Percentiles rank a stretch among this genome's conserved stretches.
phyloP scores from a whole-genome alignment of 768 basidiomycete genomes.

The Tricholoma terreum region DNA sequence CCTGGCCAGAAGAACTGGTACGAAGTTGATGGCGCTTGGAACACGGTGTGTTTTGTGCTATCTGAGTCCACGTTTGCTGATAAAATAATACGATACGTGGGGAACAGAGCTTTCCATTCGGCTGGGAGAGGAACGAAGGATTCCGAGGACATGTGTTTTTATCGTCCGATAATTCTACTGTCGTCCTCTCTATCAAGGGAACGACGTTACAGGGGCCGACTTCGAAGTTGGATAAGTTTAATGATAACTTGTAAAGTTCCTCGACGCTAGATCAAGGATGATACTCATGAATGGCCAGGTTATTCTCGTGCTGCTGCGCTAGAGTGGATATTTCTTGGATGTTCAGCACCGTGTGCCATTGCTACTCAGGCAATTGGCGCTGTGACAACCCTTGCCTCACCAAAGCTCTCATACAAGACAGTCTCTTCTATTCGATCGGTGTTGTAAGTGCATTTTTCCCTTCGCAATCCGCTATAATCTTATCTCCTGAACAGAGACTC shows the following conservation, averaged over 20 bases:
- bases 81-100: conserved; percentile 5
- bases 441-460: conserved; percentile 49
- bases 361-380: conserved; percentile 64
- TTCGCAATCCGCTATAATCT: not conserved
- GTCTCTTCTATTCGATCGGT: conserved; percentile 89
- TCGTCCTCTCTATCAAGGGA: conserved; percentile 85
- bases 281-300: conserved; percentile 17
- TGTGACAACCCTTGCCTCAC: conserved; percentile 84
- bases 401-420: conserved; percentile 80
- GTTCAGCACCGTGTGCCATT: conserved; percentile 84
- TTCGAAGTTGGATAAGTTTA: conserved; percentile 88
- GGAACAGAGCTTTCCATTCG: conserved; percentile 72
- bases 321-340: conserved; percentile 85
- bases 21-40: conserved; percentile 74
- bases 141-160: conserved; percentile 91
- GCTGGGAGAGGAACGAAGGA: conserved; percentile 73
- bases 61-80: not conserved
- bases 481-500: conserved; percentile 56
- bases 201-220: conserved; percentile 86
- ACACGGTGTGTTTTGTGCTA: conserved; percentile 36
- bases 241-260: conserved; percentile 64
- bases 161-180: conserved; percentile 72
- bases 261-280: not conserved
- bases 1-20: conserved; percentile 79
- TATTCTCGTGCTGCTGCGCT: conserved; percentile 94